Percentiles rank a stretch among this genome's conserved stretches.
Evolutionary conservation across 1,284 basidiomycete species (phyloP).

Genomic region (Sphaerobolus stellatus): DNA sequence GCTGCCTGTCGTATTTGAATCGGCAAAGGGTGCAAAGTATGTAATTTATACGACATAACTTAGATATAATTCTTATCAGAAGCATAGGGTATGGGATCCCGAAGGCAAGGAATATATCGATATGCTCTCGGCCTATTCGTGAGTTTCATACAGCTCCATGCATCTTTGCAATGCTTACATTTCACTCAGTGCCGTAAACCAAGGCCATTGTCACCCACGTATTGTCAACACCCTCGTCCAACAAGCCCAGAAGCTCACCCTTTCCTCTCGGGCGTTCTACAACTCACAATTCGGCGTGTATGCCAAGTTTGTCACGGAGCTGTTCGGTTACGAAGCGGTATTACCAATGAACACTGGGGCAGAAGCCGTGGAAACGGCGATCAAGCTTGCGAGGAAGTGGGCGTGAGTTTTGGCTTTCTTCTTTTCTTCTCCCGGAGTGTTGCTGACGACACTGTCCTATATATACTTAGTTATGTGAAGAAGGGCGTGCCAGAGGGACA

Average conservation of each 20-base stretch:
- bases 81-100: constrained; percentile 73
- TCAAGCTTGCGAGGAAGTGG: constrained; percentile 91
- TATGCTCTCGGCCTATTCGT: constrained; percentile 98
- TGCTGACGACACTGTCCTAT: background rate
- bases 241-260: constrained; percentile 88
- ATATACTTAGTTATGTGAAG: constrained; percentile 56
- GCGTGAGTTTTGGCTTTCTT: constrained; percentile 35
- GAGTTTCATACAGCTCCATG: constrained; percentile 35
- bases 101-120: constrained; percentile 93
- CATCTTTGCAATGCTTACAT: background rate
- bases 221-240: constrained; percentile 81
- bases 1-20: constrained; percentile 91
- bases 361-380: constrained; percentile 91
- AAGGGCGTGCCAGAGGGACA: constrained; percentile 83
- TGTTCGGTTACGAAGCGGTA: constrained; percentile 92
- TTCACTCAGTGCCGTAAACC: constrained; percentile 74
- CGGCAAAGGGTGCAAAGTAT: constrained; percentile 86
- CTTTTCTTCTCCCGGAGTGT: background rate
- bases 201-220: constrained; percentile 95
- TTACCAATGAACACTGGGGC: constrained; percentile 99
- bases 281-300: constrained; percentile 90
- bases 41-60: constrained; percentile 28
- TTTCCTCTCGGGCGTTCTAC: constrained; percentile 96
- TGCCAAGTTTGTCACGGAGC: constrained; percentile 80
- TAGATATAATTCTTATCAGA: too few relatives aligned